Conservation (phyloP, 2,329 filamentous ascomycete genomes). For the Furcasterigmium sp. region DNA sequence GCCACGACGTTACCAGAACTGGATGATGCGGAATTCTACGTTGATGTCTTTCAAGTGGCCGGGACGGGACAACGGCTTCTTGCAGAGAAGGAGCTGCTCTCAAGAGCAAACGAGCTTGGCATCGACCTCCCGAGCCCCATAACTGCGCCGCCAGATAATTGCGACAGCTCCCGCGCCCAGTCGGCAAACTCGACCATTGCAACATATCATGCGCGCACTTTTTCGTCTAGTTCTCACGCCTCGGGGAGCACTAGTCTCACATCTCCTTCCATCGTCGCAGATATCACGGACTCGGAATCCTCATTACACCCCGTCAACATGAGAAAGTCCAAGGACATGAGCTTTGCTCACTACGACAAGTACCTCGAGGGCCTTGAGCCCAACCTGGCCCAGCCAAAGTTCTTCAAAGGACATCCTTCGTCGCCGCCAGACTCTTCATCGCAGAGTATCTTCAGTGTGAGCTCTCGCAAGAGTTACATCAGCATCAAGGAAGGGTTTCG, state of each 20-base stretch:
- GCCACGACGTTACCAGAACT: conserved; percentile 24
- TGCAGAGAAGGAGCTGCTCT: conserved; percentile 28
- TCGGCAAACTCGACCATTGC: conserved; percentile 34
- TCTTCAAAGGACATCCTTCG: conserved; percentile 25
- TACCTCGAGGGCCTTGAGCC: conserved; percentile 41
- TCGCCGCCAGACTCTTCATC: conserved; percentile 21
- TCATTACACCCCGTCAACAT: conserved; percentile 12
- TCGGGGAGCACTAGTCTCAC: conserved; percentile 36
- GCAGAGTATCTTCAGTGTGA: conserved; percentile 37
- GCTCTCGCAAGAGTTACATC: conserved; percentile 38
- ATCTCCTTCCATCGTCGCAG: conserved; percentile 32
- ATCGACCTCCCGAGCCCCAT: conserved; percentile 17
- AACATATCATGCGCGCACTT: conserved; percentile 35
- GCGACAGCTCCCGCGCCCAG: conserved; percentile 31
- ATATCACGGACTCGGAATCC: conserved; percentile 13
- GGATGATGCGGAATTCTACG: conserved; percentile 30
- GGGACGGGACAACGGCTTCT: conserved; percentile 29
- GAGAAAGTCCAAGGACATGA: conserved; percentile 29
- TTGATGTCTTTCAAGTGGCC: conserved; percentile 30
- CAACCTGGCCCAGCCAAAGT: conserved; percentile 35
- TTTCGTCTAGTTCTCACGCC: conserved; percentile 33
- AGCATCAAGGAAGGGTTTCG: conserved; percentile 40
- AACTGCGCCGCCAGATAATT: conserved; percentile 22
- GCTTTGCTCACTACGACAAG: conserved; percentile 46
- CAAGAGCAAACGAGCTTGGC: conserved; percentile 27